phyloP scores from a whole-genome alignment of 495 filamentous ascomycete genomes.

The Staphylotrichum tortipilum region DNA sequence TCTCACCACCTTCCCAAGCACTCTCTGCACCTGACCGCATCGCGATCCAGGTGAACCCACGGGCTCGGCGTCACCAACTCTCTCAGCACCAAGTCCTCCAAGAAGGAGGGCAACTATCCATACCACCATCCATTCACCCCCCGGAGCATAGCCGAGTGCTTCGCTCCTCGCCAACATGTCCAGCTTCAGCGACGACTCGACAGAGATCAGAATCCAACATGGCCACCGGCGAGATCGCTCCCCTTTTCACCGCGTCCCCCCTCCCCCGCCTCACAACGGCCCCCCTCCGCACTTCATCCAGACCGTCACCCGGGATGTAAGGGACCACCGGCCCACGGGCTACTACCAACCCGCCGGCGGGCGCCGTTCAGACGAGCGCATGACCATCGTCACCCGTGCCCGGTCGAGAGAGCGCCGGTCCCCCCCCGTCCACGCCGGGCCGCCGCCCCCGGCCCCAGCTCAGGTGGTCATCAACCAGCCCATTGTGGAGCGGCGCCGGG shows the following conservation, averaged over 20 bases:
- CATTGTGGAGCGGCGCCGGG: neutral
- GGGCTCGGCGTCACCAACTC: too few species aligned
- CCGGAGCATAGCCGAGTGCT: too few species aligned
- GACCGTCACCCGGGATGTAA: constrained; percentile 20
- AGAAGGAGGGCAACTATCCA: too few species aligned
- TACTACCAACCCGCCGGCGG: constrained; percentile 23
- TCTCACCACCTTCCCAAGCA: constrained; percentile 2
- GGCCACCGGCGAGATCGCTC: constrained; percentile 2
- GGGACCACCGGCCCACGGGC: constrained; percentile 24
- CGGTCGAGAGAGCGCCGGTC: constrained; percentile 36
- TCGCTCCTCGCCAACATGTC: neutral
- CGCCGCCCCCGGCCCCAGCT: constrained; percentile 5
- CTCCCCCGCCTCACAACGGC: constrained; percentile 23
- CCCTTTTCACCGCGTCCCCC: constrained; percentile 13
- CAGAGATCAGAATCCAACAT: neutral
- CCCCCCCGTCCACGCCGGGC: constrained; percentile 10
- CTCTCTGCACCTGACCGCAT: too few species aligned
- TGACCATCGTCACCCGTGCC: constrained; percentile 31
- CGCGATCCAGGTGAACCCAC: too few species aligned
- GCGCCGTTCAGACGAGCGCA: constrained; percentile 20
- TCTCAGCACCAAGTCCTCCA: too few species aligned
- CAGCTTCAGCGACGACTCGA: constrained; percentile 3
- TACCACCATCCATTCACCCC: too few species aligned
- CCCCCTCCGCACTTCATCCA: constrained; percentile 33
- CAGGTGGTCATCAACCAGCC: constrained; percentile 15